phyloP scores from a whole-genome alignment of 2,329 filamentous ascomycete species.

The Coleophoma eucalyptorum region DNA sequence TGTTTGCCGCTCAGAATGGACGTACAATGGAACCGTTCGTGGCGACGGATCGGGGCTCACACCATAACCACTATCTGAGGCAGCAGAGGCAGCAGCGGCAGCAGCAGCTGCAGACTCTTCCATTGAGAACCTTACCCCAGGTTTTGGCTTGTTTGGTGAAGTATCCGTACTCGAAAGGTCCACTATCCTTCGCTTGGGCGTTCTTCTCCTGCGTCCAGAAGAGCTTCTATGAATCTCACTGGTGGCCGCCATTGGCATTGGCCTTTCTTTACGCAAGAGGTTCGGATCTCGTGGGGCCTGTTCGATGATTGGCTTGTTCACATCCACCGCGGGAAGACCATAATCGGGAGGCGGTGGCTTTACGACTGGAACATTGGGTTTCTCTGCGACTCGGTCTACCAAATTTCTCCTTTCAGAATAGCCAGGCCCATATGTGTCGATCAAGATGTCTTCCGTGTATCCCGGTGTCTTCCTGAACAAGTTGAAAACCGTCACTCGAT shows the following conservation, averaged over 20 bases:
- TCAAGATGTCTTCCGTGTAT: slow-evolving; percentile 84
- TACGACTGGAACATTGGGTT: slow-evolving; percentile 72
- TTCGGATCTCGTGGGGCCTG: slow-evolving; percentile 43
- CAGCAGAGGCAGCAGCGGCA: slow-evolving; percentile 5
- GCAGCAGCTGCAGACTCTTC: slow-evolving; percentile 14
- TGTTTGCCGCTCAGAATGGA: slow-evolving; percentile 21
- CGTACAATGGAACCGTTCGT: slow-evolving; percentile 21
- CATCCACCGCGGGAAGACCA: slow-evolving; percentile 53
- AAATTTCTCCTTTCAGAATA: slow-evolving; percentile 83
- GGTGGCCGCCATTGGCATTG: slow-evolving; percentile 44
- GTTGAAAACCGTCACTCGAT: slow-evolving; percentile 91
- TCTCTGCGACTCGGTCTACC: slow-evolving; percentile 75
- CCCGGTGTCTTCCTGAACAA: slow-evolving; percentile 87
- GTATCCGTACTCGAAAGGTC: slow-evolving; percentile 49
- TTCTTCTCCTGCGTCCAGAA: slow-evolving; percentile 53
- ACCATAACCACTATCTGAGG: slow-evolving; percentile 23
- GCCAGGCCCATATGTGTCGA: slow-evolving; percentile 80
- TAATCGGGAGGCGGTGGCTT: slow-evolving; percentile 62
- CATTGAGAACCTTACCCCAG: slow-evolving; percentile 14
- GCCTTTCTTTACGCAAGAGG: slow-evolving; percentile 56
- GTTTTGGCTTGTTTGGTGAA: slow-evolving; percentile 20
- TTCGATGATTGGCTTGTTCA: slow-evolving; percentile 63
- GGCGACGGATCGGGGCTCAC: slow-evolving; percentile 26
- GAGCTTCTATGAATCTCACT: slow-evolving; percentile 57
- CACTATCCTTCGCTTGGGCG: slow-evolving; percentile 60